Evolutionary conservation across 106 monocot species (phyloP), one percentile per base, ranked within the genome.

Genomic region (Dendrobium catenatum): DNA sequence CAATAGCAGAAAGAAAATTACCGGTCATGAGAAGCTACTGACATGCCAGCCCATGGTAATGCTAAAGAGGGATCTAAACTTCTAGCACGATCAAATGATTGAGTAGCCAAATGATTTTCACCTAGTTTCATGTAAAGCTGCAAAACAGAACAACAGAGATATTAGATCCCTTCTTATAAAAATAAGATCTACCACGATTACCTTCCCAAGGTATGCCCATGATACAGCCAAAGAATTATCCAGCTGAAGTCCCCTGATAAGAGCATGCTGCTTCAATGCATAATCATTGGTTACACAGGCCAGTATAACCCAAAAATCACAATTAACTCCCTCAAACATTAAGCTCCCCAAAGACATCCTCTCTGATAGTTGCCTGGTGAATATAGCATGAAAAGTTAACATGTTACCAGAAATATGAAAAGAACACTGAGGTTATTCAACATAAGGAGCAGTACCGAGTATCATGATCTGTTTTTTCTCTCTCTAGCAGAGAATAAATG

Each of bases 41-140:
- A 81, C 93, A 99, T 95, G 44, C 95, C 93, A 77, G 99, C 99
- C 99, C 99, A 99, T 74, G 99, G 91, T 86, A 99, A 85, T 82
- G 99, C 93, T 72, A 99, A 82, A 41, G 95, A 93, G 33, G 95
- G 99, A 82, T 99, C 91, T 78, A 95, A 91, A 80, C 99, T 99
- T 93, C 99, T 87, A 78, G 99, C 95, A 80, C 54, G 93, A 91
- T 99, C 93, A 86, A 91, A 93, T 82, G 95, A 91, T 88, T 91
- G 85, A 55, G 48, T 85, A 59, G 99, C 86, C 78, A 99, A 80
- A 55, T 90, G 84, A 49, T 82, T 87, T 76, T 99, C 91, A 77
- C 92, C 89, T 85, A 86, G 73, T 11, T 86, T 86, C 77, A 91
- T 87, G 78, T 99, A 95, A 77, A 91, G 85, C 99, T 92, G 90